Percentiles rank a stretch among this genome's conserved stretches.
Conservation (phyloP, 2,329 filamentous ascomycete species). For the Claviceps sp. region DNA sequence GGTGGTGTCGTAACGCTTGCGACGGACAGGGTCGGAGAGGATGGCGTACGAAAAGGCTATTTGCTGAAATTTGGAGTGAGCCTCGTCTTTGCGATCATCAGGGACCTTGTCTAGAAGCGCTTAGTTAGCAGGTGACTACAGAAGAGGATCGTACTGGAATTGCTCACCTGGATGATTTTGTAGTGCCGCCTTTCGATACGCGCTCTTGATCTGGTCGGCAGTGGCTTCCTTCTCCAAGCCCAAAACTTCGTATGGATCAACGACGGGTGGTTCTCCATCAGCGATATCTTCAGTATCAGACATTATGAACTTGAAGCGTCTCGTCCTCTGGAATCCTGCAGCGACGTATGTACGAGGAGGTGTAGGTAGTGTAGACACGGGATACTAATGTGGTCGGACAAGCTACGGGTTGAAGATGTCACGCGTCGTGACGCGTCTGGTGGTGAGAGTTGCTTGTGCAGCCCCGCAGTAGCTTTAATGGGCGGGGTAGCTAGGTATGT, state of each 20-base stretch:
- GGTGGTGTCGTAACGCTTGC: conserved; percentile 78
- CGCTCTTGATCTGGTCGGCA: conserved; percentile 68
- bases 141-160: background rate
- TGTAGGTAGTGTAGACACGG: background rate
- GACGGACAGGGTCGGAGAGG: conserved; percentile 68
- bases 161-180: conserved; percentile 68
- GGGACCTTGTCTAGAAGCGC: conserved; percentile 56
- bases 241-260: conserved; percentile 72
- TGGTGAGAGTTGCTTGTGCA: background rate
- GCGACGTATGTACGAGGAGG: background rate
- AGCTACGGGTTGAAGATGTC: conserved; percentile 5
- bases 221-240: conserved; percentile 58
- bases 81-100: conserved; percentile 52
- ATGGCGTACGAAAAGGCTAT: conserved; percentile 91
- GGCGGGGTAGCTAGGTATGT: background rate
- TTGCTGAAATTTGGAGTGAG: conserved; percentile 73
- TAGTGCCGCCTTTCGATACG: conserved; percentile 83
- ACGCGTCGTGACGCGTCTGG: conserved; percentile 10
- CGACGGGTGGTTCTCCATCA: conserved; percentile 45
- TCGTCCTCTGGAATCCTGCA: background rate
- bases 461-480: conserved; percentile 2
- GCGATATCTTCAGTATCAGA: conserved; percentile 37
- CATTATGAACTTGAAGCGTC: conserved; percentile 19
- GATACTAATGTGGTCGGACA: background rate
- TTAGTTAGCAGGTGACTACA: background rate